Base-by-base conservation (phyloP, 805 yeast species). In the Candida berthetii region DNA sequence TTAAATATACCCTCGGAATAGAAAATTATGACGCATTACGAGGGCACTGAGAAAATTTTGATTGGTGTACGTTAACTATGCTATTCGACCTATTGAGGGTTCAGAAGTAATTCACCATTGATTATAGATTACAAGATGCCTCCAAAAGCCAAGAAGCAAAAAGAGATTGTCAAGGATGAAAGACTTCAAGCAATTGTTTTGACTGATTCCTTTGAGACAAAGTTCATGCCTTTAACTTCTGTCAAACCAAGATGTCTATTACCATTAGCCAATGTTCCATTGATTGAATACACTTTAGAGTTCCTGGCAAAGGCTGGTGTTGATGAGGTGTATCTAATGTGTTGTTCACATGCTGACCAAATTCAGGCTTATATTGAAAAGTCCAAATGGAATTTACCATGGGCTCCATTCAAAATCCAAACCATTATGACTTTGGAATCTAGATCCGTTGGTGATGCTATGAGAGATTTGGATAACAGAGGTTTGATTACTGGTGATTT, bases 401-500 rank as follows among this genome's bases (percentile, higher is more conserved):
- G 81, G 57, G 78, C 95, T 2, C 96, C 97, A 1, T 91, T 93
- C 61, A 75, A 76, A 42, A 74, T 93, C 36, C 76, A 79, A 37
- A 84, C 95, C 3, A 77, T 91, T 40, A 75, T 85, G 71, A 79
- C 95, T 19, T 78, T 88, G 37, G 96, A 91, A 60, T 81, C 93
- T 10, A 69, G 90, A 61, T 85, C 95, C 22, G 95, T 91, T 10
- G 99, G 99, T 50, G 99, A 93, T 65, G 95, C 96, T 17, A 86
- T 93, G 95, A 76, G 99, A 60, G 98, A 91, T 57, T 68, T 93
- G 44, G 99, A 93, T 61, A 82, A 86, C 46, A 72, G 96, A 52
- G 96, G 96, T 6, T 67, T 91, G 43, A 86, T 93, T 39, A 79
- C 85, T 1, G 90, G 95, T 13, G 99, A 93, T 62, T 93, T 93